Base-by-base conservation (phyloP, 192 early-diverging fungal genomes). In the Oehlia diaphana region DNA sequence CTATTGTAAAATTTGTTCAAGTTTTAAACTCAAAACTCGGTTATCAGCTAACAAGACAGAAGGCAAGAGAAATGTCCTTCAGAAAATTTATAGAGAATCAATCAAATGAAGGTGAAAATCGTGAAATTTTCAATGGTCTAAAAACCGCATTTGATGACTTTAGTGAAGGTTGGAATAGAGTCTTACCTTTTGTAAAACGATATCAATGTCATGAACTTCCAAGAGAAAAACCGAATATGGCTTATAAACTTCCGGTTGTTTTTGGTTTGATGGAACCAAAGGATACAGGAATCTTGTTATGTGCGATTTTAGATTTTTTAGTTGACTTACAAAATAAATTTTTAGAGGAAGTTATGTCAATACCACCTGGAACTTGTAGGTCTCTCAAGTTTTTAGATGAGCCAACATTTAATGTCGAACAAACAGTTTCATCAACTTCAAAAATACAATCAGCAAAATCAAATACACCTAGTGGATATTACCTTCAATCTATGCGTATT, bases 401-500 rank as follows among this genome's bases (percentile, higher is more conserved):
- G 16, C 19, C 35, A 19, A 21, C 23, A 9, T 35, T 16, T 14
- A 3, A 9, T 71, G 9, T 8, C 9, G 53, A 62, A 75, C 28
- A 28, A 16, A 33, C 21, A 26, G 35, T 8, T 50, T 3, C 31
- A 68, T 35, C 66, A 19, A 19, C n/a, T 64, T 72, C 35, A 23
- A 64, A 64, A 28, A 3, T n/a, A 63, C 26, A n/a, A 21, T 10
- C 63, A 63, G 21, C 63, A 21, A 63, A 10, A 9, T 2, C 9
- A 64, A n/a, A 68, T 68, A 37, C 77, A 9, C 49, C 44, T 35
- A 79, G 16, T 14, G 26, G 28, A 75, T 63, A 63, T 58, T 79
- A 79, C 6, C 31, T 79, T 44, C 64, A 39, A 13, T 79, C 67
- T 23, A 39, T 79, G n/a, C 70, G 47, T 5, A 35, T 79, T 37